Base-by-base conservation (phyloP, 768 basidiomycete genomes). In the Cystobasidiopsis lactophilus region DNA sequence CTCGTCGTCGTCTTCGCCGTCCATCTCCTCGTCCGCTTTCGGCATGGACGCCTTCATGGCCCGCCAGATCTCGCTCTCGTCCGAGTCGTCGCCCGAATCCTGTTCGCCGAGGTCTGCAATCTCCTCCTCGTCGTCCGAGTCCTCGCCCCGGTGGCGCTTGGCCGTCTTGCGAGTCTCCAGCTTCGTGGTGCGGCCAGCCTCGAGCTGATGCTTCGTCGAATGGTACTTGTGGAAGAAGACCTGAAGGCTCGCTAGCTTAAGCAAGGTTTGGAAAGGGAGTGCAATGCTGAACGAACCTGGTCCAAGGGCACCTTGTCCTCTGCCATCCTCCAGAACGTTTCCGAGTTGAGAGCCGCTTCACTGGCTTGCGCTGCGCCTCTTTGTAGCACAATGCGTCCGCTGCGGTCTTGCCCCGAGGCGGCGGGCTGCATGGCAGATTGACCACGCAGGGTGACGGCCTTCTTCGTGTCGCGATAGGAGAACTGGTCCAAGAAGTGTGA, bases 401-500 rank as follows among this genome's bases (percentile, higher is more conserved):
- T 68, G 13, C 73, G 70, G 53, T 79, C 79, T n/a, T 74, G 59
- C 1, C 59, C 58, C 45, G 73, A 74, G 5, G 81, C 80, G 1
- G 79, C 77, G n/a, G 86, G 86, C 68, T 98, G 91, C 93, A 96
- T 96, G 51, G 83, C 82, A 56, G 80, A 84, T 0, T 76, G 72
- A n/a, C 88, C 89, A 63, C 78, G 80, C 7, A 74, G 69, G 52
- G 70, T 72, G 1, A 68, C 57, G 60, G 80, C 78, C 57, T 71
- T 70, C 70, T 95, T 96, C 1, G 88, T 79, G 65, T 96, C 95
- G 67, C 88, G 85, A 71, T 85, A 95, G 40, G 95, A 84, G 69
- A 96, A 95, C 31, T 89, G 77, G 64, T 96, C 93, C 38, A 96
- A 75, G 75, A 98, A 95, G 61, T 88, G 84, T 0, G 83, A 79